A percentile compares a stretch with the other conserved stretches of the same genome.
phyloP scores from a whole-genome alignment of 2,329 filamentous ascomycete species.

The Raffaelea ambrosiae region DNA sequence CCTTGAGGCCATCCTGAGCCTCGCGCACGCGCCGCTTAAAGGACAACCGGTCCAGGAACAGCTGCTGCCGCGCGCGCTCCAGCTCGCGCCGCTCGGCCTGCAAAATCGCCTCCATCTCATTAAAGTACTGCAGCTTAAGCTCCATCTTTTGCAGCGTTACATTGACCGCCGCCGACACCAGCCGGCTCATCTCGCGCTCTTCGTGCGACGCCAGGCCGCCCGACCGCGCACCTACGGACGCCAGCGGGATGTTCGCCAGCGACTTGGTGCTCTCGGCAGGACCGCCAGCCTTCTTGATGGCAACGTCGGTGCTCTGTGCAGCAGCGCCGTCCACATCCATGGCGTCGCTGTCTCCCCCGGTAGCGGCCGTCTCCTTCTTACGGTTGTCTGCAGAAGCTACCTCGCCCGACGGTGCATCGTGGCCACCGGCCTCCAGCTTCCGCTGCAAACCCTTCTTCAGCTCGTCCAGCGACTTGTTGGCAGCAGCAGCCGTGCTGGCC shows the following conservation, averaged over 20 bases:
- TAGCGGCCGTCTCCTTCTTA: conserved; percentile 40
- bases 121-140: conserved; percentile 91
- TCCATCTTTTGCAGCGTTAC: conserved; percentile 93
- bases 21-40: conserved; percentile 84
- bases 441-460: conserved; percentile 73
- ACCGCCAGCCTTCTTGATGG: conserved; percentile 41
- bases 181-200: conserved; percentile 90
- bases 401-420: conserved; percentile 23
- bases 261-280: conserved; percentile 20
- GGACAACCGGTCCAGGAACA: conserved; percentile 84
- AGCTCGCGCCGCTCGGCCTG: conserved; percentile 89
- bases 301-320: conserved; percentile 48
- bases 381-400: conserved; percentile 37
- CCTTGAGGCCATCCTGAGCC: conserved; percentile 66
- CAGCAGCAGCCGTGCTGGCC: conserved; percentile 80
- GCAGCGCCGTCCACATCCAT: conserved; percentile 54
- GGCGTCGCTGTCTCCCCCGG: conserved; percentile 43
- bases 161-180: conserved; percentile 88
- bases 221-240: conserved; percentile 75
- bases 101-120: conserved; percentile 87
- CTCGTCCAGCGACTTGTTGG: conserved; percentile 77
- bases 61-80: conserved; percentile 81
- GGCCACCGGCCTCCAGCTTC: conserved; percentile 55
- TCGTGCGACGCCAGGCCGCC: conserved; percentile 89
- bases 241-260: conserved; percentile 72